A percentile compares a stretch with the other conserved stretches of the same genome.
Evolutionary conservation across 352 stramenopile genomes (phyloP).

Genomic region (Halophytophthora polymorphica): DNA sequence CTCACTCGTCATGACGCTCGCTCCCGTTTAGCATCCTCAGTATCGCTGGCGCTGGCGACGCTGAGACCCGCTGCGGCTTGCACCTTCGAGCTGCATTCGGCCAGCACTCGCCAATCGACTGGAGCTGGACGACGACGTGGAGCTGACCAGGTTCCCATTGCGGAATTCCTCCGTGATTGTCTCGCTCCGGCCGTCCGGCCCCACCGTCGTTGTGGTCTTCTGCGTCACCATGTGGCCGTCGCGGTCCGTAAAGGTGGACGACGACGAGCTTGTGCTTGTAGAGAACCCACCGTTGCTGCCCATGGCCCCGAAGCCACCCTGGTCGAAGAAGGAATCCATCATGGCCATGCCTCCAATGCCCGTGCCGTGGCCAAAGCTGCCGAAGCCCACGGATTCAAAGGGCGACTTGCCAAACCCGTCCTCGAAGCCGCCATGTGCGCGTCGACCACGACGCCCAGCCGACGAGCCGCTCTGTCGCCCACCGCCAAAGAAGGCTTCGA

Average conservation of each 20-base stretch:
- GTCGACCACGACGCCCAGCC: constrained; percentile 7
- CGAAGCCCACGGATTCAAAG: constrained; percentile 41
- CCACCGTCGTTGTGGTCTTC: constrained; percentile 67
- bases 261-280: constrained; percentile 54
- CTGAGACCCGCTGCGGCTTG: background rate
- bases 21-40: no score
- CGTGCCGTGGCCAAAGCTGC: constrained; percentile 21
- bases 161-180: constrained; percentile 68
- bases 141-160: constrained; percentile 65
- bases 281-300: constrained; percentile 19
- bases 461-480: constrained; percentile 1
- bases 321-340: constrained; percentile 50
- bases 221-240: constrained; percentile 72
- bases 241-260: constrained; percentile 64
- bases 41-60: background rate
- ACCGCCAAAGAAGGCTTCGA: constrained; percentile 50
- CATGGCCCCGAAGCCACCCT: constrained; percentile 15
- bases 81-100: constrained; percentile 58
- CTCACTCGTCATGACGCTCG: no score
- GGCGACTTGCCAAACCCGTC: constrained; percentile 12
- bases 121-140: constrained; percentile 28
- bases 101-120: constrained; percentile 51
- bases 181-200: constrained; percentile 44
- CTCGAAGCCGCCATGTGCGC: constrained; percentile 9
- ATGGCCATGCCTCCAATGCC: constrained; percentile 29